Conservation (phyloP, 805 yeast species). For the Ogataea minuta region DNA sequence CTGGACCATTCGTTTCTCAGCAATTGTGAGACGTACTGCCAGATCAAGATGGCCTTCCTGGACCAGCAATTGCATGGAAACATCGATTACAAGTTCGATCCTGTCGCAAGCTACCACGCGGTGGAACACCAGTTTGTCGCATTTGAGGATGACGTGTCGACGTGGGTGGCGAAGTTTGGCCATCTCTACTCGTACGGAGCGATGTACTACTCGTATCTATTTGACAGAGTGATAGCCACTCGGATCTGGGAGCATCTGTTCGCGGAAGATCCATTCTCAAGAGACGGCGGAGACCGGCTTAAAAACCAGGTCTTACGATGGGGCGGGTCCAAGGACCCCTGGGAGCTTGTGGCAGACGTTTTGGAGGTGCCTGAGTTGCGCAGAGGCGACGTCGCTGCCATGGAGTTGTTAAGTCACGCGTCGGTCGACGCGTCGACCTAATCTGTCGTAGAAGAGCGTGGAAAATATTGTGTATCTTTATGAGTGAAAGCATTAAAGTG, state of each 20-base stretch:
- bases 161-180: slow-evolving; percentile 94
- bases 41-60: slow-evolving; percentile 83
- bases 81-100: slow-evolving; percentile 47
- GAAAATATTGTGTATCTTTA: slow-evolving; percentile 9
- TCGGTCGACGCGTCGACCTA: slow-evolving; percentile 10
- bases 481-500: slow-evolving; percentile 25
- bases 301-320: slow-evolving; percentile 70
- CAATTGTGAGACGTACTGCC: slow-evolving; percentile 77
- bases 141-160: slow-evolving; percentile 65
- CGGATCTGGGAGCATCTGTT: slow-evolving; percentile 79
- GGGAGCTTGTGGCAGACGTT: slow-evolving; percentile 80
- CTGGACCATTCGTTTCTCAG: slow-evolving; percentile 51
- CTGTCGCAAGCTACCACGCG: slow-evolving; percentile 61
- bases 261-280: slow-evolving; percentile 62
- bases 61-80: slow-evolving; percentile 75
- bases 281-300: slow-evolving; percentile 74
- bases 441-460: slow-evolving; percentile 5
- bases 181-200: slow-evolving; percentile 94
- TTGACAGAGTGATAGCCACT: slow-evolving; percentile 91
- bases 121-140: slow-evolving; percentile 59
- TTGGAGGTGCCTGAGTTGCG: slow-evolving; percentile 60
- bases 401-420: slow-evolving; percentile 48
- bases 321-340: slow-evolving; percentile 94
- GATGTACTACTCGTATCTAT: slow-evolving; percentile 84
- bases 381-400: slow-evolving; percentile 69